Evolutionary conservation across 768 basidiomycete genomes (phyloP).

Genomic region (Mycena vitilis): DNA sequence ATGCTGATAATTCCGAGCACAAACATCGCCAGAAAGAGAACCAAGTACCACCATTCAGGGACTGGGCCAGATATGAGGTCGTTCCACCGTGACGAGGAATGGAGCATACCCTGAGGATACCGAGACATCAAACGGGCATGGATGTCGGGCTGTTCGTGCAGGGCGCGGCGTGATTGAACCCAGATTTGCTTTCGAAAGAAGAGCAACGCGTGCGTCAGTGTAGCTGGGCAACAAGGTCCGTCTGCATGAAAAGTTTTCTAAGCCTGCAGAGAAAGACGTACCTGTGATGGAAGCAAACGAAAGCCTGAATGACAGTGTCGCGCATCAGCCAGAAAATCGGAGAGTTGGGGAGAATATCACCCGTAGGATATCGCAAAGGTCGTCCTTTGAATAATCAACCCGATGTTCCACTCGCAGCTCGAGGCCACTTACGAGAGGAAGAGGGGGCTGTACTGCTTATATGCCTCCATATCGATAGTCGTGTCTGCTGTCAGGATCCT

Average conservation of each 20-base stretch:
- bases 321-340: slow-evolving; percentile 65
- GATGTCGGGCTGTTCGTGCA: slow-evolving; percentile 85
- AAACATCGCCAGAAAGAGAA: slow-evolving; percentile 67
- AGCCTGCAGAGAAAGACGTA: not conserved
- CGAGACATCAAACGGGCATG: slow-evolving; percentile 84
- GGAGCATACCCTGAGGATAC: slow-evolving; percentile 65
- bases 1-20: slow-evolving; percentile 61
- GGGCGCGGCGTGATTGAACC: slow-evolving; percentile 73
- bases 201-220: slow-evolving; percentile 75
- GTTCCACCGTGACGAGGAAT: no score
- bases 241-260: not conserved
- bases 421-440: slow-evolving; percentile 19
- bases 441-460: slow-evolving; percentile 39
- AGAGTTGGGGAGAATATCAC: slow-evolving; percentile 61
- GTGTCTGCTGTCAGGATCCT: slow-evolving; percentile 64
- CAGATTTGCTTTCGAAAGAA: slow-evolving; percentile 86
- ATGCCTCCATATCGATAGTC: slow-evolving; percentile 66
- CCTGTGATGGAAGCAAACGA: slow-evolving; percentile 84
- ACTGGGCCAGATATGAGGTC: slow-evolving; percentile 46
- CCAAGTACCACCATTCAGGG: slow-evolving; percentile 87
- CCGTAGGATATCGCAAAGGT: slow-evolving; percentile 35
- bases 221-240: slow-evolving; percentile 48
- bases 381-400: slow-evolving; percentile 34
- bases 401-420: not conserved
- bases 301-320: slow-evolving; percentile 79